A percentile compares a stretch with the other conserved stretches of the same genome.
These are phyloP conservation scores for Abelmoschus esculentus DNA, from an alignment of 345 rosid species.

Conservation along the genomic window DNA sequence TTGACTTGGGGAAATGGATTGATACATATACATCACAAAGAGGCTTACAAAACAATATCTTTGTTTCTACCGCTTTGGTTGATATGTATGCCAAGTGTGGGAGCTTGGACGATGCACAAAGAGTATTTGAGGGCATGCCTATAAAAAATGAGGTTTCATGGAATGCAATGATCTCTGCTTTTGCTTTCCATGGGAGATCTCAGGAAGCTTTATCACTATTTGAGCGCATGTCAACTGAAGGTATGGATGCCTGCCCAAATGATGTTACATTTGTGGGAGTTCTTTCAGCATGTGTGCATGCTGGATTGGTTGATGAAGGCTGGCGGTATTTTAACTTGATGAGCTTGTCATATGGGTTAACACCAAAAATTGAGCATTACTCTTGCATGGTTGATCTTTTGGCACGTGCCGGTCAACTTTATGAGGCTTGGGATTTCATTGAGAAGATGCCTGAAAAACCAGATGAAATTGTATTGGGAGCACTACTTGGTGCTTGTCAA, in stretches of 20 bases:
- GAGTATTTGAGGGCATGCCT: slow-evolving; percentile 63
- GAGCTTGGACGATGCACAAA: slow-evolving; percentile 50
- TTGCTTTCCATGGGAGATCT: slow-evolving; percentile 72
- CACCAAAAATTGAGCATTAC: slow-evolving; percentile 76
- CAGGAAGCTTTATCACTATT: slow-evolving; percentile 58
- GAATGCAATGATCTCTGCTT: slow-evolving; percentile 82
- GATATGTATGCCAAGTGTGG: slow-evolving; percentile 95
- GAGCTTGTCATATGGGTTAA: slow-evolving; percentile 56
- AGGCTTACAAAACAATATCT: slow-evolving; percentile 43
- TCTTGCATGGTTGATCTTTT: slow-evolving; percentile 84
- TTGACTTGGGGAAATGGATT: slow-evolving; percentile 61
- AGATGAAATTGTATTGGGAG: slow-evolving; percentile 62
- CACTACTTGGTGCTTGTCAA: slow-evolving; percentile 82
- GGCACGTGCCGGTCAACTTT: slow-evolving; percentile 63
- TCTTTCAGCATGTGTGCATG: slow-evolving; percentile 89
- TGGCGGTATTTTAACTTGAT: slow-evolving; percentile 49
- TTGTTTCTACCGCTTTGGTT: slow-evolving; percentile 63
- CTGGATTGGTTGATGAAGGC: slow-evolving; percentile 70
- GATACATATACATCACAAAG: slow-evolving; percentile 40
- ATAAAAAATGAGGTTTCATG: slow-evolving; percentile 75
- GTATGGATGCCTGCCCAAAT: slow-evolving; percentile 39
- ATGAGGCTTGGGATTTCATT: slow-evolving; percentile 80
- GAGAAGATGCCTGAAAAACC: slow-evolving; percentile 72
- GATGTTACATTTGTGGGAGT: slow-evolving; percentile 69
- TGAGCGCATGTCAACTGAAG: slow-evolving; percentile 38